phyloP scores from a whole-genome alignment of 352 stramenopile species.

The Saprolegnia diclina region DNA sequence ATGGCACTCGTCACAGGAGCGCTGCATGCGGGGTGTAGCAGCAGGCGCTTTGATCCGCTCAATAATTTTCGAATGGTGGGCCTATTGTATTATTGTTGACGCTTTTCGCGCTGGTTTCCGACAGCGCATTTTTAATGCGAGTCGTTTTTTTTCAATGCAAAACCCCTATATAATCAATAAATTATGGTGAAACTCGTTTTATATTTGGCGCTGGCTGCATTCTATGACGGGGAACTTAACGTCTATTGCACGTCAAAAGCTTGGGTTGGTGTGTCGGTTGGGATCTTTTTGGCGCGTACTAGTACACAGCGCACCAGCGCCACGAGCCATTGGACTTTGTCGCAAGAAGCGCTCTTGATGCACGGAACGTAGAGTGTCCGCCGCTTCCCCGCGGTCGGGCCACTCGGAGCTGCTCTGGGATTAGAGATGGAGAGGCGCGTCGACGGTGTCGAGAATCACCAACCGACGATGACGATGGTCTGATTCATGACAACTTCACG shows the following conservation, averaged over 20 bases:
- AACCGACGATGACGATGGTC: no score
- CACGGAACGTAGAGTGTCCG: no score
- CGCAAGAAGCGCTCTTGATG: no score
- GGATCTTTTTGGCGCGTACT: background rate
- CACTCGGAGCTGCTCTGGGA: no score
- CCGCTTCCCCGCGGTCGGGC: no score
- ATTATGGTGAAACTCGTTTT: background rate
- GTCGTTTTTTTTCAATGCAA: background rate
- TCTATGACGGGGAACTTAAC: background rate
- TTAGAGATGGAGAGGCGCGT: no score
- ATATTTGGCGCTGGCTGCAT: background rate
- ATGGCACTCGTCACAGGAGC: conserved; percentile 24
- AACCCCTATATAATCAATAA: background rate
- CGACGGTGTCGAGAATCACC: no score
- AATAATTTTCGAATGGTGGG: conserved; percentile 19
- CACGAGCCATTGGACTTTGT: background rate
- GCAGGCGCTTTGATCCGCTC: background rate
- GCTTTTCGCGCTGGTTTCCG: background rate
- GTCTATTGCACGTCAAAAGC: background rate
- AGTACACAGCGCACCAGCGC: background rate
- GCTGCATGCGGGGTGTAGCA: conserved; percentile 8
- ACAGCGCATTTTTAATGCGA: background rate
- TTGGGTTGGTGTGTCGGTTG: background rate
- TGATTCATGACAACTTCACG: no score
- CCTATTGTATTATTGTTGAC: conserved; percentile 7